Base-by-base conservation (phyloP, 352 stramenopile species). In the Pythium grandisporangium region DNA sequence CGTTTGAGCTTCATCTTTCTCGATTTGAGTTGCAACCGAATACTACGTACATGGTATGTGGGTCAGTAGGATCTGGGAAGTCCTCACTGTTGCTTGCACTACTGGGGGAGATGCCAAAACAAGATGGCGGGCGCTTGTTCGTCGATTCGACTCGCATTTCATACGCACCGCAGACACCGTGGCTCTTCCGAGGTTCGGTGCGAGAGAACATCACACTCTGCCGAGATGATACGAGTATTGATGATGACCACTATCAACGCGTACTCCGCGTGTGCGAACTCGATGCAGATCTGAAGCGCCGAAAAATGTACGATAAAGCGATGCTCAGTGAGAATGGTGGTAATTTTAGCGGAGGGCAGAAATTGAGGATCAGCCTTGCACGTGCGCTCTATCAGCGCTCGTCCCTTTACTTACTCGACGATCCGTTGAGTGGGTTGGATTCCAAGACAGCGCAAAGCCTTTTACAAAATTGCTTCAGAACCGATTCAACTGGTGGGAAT, bases 81-180 rank as follows among this genome's bases (percentile, higher is more conserved):
- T 96, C 82, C 20, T 98, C 89, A 0, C 74, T 99, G 1, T 59
- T 99, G 13, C 76, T 92, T 5, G 88, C 91, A 4, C 61, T 99
- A 35, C 55, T 99, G 1, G 95, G 95, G 7, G 96, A 99, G 59
- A 98, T 99, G 77, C 74, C 84, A 20, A n/a, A n/a, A n/a, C 63
- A 46, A 32, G 45, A 52, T n/a, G 45, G 38, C 7, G 66, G 66
- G 26, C 22, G 30, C 5, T 45, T 71, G 5, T 16, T 36, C 21
- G 16, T 73, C 3, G 19, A 34, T 2, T 42, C 49, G 11, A 35
- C 53, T 1, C 42, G 48, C 8, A 58, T 63, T 3, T 73, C 84
- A 3, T 95, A 88, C 48, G 70, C 72, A 0, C 74, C 81, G 2
- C 83, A 94, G 40, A 84, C 45, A 1, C 76, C 83, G 21, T 93